Evolutionary conservation across 2,329 filamentous ascomycete species (phyloP).

Genomic region (Microcera coccophila): DNA sequence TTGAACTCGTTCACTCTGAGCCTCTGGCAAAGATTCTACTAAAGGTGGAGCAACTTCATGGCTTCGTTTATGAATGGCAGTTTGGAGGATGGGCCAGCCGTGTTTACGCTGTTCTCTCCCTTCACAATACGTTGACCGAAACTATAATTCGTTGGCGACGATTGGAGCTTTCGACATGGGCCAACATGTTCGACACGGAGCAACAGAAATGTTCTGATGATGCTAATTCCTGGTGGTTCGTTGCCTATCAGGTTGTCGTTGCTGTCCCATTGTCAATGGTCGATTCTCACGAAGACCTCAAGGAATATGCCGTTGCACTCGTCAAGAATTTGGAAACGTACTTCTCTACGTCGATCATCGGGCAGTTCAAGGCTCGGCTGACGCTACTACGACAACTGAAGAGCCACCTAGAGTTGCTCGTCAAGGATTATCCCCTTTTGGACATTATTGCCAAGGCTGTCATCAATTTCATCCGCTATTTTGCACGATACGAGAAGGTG

Average conservation of each 20-base stretch:
- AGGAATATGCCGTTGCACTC: slow-evolving; percentile 62
- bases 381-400: slow-evolving; percentile 63
- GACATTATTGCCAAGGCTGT: slow-evolving; percentile 60
- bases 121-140: slow-evolving; percentile 75
- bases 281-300: slow-evolving; percentile 55
- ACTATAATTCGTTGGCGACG: slow-evolving; percentile 86
- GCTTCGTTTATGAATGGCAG: slow-evolving; percentile 89
- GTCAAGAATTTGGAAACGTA: slow-evolving; percentile 76
- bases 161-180: slow-evolving; percentile 89
- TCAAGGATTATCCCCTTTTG: slow-evolving; percentile 56
- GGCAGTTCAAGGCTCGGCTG: slow-evolving; percentile 73
- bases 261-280: slow-evolving; percentile 67
- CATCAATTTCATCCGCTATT: slow-evolving; percentile 73
- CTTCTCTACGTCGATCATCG: slow-evolving; percentile 72
- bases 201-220: slow-evolving; percentile 69
- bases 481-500: slow-evolving; percentile 63
- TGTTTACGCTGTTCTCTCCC: slow-evolving; percentile 62
- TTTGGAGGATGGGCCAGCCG: slow-evolving; percentile 78
- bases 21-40: slow-evolving; percentile 83
- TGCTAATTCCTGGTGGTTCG: slow-evolving; percentile 91
- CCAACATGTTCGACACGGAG: slow-evolving; percentile 81
- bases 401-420: slow-evolving; percentile 61
- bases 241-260: slow-evolving; percentile 87
- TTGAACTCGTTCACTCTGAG: slow-evolving; percentile 73
- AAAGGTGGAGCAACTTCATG: slow-evolving; percentile 82